Conservation (phyloP, 306 rosid genomes). For the Pyrus communis region DNA sequence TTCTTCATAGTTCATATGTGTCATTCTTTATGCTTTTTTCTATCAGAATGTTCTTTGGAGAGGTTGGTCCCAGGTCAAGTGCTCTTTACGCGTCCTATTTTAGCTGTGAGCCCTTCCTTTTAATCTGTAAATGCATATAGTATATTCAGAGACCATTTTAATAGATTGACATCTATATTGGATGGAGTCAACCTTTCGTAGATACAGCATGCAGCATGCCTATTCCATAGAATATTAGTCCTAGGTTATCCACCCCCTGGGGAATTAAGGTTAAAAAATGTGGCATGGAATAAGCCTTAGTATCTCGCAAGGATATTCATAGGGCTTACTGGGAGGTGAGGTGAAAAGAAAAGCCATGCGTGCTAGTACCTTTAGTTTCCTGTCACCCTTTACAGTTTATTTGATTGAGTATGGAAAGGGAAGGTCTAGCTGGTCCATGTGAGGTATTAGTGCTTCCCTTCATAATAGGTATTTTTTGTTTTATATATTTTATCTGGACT, state of each 20-base stretch:
- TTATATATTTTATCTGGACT: neutral
- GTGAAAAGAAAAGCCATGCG: neutral
- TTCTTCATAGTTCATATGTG: conserved; percentile 25
- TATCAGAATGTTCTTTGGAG: conserved; percentile 17
- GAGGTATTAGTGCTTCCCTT: neutral
- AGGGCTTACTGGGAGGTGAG: neutral
- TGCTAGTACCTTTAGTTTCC: neutral
- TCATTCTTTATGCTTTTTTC: conserved; percentile 22
- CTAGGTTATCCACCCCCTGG: neutral
- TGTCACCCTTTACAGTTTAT: neutral
- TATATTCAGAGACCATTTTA: neutral
- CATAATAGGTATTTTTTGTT: neutral
- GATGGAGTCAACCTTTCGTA: conserved; percentile 2
- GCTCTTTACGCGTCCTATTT: conserved; percentile 13
- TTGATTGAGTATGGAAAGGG: neutral
- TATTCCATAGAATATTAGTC: neutral
- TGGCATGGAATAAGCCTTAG: neutral
- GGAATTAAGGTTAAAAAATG: neutral
- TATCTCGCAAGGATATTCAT: neutral
- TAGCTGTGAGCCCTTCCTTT: neutral
- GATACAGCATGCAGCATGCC: neutral
- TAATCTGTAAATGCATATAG: neutral
- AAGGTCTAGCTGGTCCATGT: neutral
- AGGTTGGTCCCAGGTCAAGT: conserved; percentile 15
- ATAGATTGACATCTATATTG: neutral